Percentiles rank a stretch among this genome's conserved stretches.
These are phyloP conservation scores for Penicillium antarcticum DNA, from an alignment of 495 filamentous ascomycete species.

Conservation along the genomic window DNA sequence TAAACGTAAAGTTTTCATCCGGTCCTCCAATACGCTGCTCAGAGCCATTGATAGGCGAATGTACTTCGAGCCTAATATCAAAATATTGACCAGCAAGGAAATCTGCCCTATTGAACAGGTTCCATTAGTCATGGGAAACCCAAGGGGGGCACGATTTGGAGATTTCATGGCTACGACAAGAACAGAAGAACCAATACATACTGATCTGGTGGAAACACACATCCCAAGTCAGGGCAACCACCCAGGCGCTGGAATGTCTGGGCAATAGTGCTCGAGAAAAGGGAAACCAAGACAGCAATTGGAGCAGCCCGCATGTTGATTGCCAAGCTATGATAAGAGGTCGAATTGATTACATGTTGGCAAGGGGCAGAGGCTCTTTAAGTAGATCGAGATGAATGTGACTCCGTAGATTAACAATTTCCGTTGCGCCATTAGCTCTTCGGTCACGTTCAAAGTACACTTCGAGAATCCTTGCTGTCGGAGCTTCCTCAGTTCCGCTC, in stretches of 20 bases:
- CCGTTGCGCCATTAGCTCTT: too few species aligned
- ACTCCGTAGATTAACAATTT: too few species aligned
- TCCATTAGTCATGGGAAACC: background rate
- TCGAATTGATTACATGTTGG: background rate
- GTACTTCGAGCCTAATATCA: slow-evolving; percentile 72
- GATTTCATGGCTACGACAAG: too few species aligned
- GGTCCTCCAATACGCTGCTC: slow-evolving; percentile 60
- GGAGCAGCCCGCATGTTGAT: slow-evolving; percentile 23
- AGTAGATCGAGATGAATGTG: too few species aligned
- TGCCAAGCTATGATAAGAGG: background rate
- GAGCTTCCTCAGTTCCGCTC: background rate
- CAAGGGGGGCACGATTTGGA: too few species aligned
- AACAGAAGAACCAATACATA: slow-evolving; percentile 25
- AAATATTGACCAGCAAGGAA: slow-evolving; percentile 74
- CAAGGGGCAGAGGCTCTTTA: background rate
- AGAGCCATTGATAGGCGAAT: slow-evolving; percentile 72
- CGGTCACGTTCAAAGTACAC: too few species aligned
- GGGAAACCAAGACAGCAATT: slow-evolving; percentile 17
- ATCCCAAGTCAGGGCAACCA: slow-evolving; percentile 68
- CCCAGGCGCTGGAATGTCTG: slow-evolving; percentile 71
- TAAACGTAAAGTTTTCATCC: slow-evolving; percentile 66
- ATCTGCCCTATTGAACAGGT: slow-evolving; percentile 40
- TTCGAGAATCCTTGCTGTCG: background rate
- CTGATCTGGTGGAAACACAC: slow-evolving; percentile 73
- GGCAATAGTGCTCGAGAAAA: slow-evolving; percentile 29